Base-by-base conservation (phyloP, 164 flowering plant genomes). In the Vitis riparia region DNA sequence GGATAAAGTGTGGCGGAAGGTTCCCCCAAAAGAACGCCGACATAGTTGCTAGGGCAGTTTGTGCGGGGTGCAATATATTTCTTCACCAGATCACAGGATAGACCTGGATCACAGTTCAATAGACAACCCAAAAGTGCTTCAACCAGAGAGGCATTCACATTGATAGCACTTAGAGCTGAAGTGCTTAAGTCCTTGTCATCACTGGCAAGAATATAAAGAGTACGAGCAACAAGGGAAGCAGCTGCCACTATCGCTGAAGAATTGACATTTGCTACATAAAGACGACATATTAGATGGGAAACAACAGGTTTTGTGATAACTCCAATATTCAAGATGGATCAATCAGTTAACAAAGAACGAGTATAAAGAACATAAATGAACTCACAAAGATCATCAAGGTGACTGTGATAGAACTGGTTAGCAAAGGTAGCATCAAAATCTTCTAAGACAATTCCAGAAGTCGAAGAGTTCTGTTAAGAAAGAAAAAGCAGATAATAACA, bases 331-430 rank as follows among this genome's bases (percentile, higher is more conserved):
- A 13, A 29, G 50, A 32, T 12, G 19, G 30, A 44, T 17, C 16
- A 58, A 27, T 11, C 32, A 10, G 44, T 37, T 5, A 23, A 65
- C 14, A 59, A 3, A 49, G 49, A 58, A 8, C 53, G 52, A 27
- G n/a, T 11, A 30, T 6, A 29, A 68, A 62, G 62, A 55, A 62
- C 14, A 68, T 44, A 29, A 69, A 57, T 47, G 3, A 68, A 80
- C 94, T 82, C 68, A 92, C 98, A 82, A 23, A 79, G 55, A 79
- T 86, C 87, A 79, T 95, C 99, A 23, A 90, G 88, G 73, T 91
- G 92, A 80, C 98, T 91, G 67, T 87, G 87, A 81, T 93, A 93
- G 80, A 92, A 91, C 66, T 86, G 81, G 84, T 93, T 93, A 68
- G 83, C 48, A 71, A 92, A 95, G 51, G 71, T 78, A 32, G 85